A percentile compares a stretch with the other conserved stretches of the same genome.
phyloP scores from a whole-genome alignment of 2,329 filamentous ascomycete species.

The Colletotrichum musae region DNA sequence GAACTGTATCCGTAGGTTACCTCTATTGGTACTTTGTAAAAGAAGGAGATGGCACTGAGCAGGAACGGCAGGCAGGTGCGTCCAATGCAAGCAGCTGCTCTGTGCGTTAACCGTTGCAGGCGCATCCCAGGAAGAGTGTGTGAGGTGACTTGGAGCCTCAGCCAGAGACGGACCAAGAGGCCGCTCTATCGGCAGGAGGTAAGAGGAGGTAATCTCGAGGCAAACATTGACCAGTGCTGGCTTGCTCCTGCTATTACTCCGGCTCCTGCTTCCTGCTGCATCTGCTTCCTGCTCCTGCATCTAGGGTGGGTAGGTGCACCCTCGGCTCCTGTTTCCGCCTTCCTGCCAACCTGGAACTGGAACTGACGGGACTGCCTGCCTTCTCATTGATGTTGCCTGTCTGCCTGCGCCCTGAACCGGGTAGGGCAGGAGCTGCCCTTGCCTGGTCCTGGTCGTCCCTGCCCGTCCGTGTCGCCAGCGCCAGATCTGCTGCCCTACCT shows the following conservation, averaged over 20 bases:
- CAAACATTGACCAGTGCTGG: neutral
- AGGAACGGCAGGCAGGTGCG: constrained; percentile 35
- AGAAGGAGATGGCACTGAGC: neutral
- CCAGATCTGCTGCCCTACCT: too few species aligned
- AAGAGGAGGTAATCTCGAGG: neutral
- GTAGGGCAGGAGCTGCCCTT: neutral
- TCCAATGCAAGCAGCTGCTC: constrained; percentile 30
- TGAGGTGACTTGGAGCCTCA: neutral
- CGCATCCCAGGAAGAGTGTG: constrained; percentile 3
- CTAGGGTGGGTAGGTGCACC: too few species aligned
- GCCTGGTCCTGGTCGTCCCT: neutral
- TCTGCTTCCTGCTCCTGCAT: too few species aligned
- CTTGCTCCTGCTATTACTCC: neutral
- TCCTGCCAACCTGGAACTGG: too few species aligned
- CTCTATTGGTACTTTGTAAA: too few species aligned
- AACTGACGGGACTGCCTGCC: too few species aligned
- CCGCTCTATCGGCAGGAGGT: neutral
- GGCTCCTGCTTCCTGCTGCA: neutral
- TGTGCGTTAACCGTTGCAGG: constrained; percentile 25
- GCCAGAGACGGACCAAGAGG: too few species aligned
- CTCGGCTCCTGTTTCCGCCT: too few species aligned
- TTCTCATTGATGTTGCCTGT: too few species aligned
- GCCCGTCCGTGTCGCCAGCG: neutral
- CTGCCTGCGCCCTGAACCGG: neutral
- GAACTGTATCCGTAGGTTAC: neutral